Percentiles rank a stretch among this genome's conserved stretches.
Conservation (phyloP, 139 green algal genomes). For the Chlorokybus atmophyticus region DNA sequence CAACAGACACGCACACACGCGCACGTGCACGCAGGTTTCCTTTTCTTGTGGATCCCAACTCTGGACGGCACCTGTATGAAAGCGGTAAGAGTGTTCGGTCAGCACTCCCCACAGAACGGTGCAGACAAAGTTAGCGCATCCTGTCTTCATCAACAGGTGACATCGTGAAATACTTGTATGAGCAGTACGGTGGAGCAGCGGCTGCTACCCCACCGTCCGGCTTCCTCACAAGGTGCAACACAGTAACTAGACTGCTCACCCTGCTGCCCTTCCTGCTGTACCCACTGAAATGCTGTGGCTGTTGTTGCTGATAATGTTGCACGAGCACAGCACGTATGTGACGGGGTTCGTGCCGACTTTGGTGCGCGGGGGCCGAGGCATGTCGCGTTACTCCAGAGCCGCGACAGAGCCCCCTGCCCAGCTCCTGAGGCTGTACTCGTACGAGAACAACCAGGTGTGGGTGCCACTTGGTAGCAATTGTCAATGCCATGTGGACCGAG, state of each 20-base stretch:
- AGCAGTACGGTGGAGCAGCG: conserved; percentile 10
- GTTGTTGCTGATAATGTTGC: too few species aligned
- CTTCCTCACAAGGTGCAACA: not conserved
- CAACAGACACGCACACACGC: too few species aligned
- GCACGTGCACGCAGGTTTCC: conserved; percentile 23
- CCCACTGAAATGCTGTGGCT: too few species aligned
- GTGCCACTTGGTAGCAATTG: too few species aligned
- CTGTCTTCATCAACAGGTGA: too few species aligned
- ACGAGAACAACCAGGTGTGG: conserved; percentile 25
- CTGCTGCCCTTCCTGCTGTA: too few species aligned
- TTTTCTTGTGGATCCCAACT: conserved; percentile 24
- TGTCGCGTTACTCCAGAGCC: conserved; percentile 13
- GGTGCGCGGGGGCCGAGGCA: conserved; percentile 17
- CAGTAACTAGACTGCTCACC: too few species aligned
- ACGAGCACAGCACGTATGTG: conserved; percentile 12
- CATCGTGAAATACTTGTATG: conserved; percentile 25
- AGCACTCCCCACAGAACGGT: too few species aligned
- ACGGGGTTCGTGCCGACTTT: conserved; percentile 31
- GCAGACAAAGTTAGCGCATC: too few species aligned
- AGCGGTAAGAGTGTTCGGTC: too few species aligned
- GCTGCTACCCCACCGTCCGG: not conserved
- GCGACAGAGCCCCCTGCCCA: not conserved
- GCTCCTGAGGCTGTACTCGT: conserved; percentile 19
- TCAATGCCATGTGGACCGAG: too few species aligned
- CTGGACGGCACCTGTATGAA: conserved; percentile 23